These are phyloP conservation scores for Pisolithus thermaeus DNA, from an alignment of 1,284 basidiomycete species.

Conservation along the genomic window DNA sequence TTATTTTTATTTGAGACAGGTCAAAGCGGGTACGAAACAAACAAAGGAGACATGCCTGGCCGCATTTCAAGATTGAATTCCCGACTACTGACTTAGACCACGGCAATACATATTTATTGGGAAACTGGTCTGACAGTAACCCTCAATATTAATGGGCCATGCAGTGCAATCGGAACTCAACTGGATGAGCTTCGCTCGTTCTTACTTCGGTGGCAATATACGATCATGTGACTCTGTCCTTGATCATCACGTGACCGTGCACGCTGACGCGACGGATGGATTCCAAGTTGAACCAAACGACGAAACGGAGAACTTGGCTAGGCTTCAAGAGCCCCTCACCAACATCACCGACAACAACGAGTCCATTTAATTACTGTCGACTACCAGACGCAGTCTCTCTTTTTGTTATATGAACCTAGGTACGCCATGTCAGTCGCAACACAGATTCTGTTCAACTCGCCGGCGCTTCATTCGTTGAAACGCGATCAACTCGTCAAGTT, in stretches of 20 bases:
- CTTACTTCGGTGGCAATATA: constrained; percentile 1
- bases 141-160: not conserved
- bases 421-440: constrained; percentile 56
- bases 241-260: constrained; percentile 13
- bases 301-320: not conserved
- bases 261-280: constrained; percentile 9
- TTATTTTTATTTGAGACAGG: not conserved
- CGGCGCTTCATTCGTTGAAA: constrained; percentile 71
- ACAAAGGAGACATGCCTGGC: not conserved
- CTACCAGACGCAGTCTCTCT: not conserved
- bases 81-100: too few species aligned
- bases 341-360: not conserved
- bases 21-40: constrained; percentile 13
- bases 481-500: constrained; percentile 75
- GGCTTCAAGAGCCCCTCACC: not conserved
- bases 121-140: not conserved
- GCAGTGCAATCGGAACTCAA: not conserved
- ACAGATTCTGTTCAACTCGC: constrained; percentile 74
- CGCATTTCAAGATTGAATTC: not conserved
- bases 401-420: not conserved
- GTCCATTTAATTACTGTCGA: constrained; percentile 6
- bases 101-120: not conserved
- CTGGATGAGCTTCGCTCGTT: not conserved
- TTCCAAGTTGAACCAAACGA: constrained; percentile 3
- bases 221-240: constrained; percentile 15